These are phyloP conservation scores for Trametes cubensis DNA, from an alignment of 768 basidiomycete genomes.

Conservation along the genomic window DNA sequence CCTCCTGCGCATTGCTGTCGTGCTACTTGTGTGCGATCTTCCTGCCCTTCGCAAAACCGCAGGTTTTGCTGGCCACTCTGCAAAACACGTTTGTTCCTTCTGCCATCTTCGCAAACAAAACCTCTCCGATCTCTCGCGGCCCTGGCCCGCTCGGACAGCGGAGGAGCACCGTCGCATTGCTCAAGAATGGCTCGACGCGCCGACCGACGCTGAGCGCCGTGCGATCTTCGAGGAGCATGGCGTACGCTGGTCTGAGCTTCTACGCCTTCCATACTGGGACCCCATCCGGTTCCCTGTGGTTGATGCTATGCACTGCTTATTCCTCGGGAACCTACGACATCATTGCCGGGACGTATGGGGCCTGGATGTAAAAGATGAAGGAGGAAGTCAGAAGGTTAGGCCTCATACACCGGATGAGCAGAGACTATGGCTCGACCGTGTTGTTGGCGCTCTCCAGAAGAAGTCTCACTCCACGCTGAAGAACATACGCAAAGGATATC, in stretches of 20 bases:
- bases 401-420: neutral
- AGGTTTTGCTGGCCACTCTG: constrained; percentile 31
- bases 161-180: no score
- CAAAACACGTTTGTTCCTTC: constrained; percentile 34
- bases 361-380: neutral
- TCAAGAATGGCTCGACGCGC: constrained; percentile 25
- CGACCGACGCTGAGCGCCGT: constrained; percentile 3
- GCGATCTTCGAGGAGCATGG: constrained; percentile 27
- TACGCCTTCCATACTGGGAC: constrained; percentile 45
- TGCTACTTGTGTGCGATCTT: constrained; percentile 42
- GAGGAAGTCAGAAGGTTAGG: neutral
- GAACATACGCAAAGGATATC: no score
- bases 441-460: no score
- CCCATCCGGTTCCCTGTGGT: constrained; percentile 35
- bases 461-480: no score
- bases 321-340: constrained; percentile 37
- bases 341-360: constrained; percentile 36
- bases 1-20: constrained; percentile 33
- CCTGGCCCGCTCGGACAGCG: no score
- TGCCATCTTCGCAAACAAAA: no score
- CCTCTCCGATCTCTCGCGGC: no score
- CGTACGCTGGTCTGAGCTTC: constrained; percentile 34
- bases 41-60: constrained; percentile 37
- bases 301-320: constrained; percentile 47
- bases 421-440: no score